Base-by-base conservation (phyloP, 352 stramenopile species). In the Pythium aphanidermatum region DNA sequence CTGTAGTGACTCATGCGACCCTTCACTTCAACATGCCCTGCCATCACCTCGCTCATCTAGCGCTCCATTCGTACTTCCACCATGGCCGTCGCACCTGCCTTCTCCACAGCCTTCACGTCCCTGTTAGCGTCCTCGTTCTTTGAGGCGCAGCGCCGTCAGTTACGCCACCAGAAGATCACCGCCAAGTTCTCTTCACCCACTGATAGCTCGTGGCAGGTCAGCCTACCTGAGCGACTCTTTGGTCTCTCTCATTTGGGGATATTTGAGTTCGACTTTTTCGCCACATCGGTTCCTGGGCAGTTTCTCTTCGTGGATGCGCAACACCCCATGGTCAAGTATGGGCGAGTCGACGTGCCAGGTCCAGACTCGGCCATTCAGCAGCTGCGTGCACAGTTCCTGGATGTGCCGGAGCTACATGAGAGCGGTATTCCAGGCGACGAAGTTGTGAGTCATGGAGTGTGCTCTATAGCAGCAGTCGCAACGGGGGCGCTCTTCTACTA, bases 401-500 rank as follows among this genome's bases (percentile, higher is more conserved):
- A 50, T 21, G 26, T 29, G 3, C 37, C 44, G n/a, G 51, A 60
- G 38, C 23, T 60, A 2, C 51, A 60, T 5, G 37, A 8, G 2
- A 37, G 27, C 44, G 10, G 37, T 14, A 12, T 60, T 1, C 20
- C 16, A 21, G 28, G 14, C 24, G 51, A 60, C 43, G 44, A 60
- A 16, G 41, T 19, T 16, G 9, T 46, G 12, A 26, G 48, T n/a
- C 51, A 60, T 35, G 51, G 43, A 17, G 30, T 60, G 13, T 53
- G 44, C 36, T 43, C 36, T 2, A 60, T 60, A 25, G 51, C 51
- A 16, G 44, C 38, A 4, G 36, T 60, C 16, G 32, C 27, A 16
- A 60, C 51, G 3, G 36, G 39, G 21, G 51, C 51, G 38, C 28
- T 60, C 23, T 60, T 60, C 31, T 60, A 60, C 51, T 60, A 60